Evolutionary conservation across 441 rosid genomes (phyloP), one percentile per base, ranked within the genome.

Genomic region (Mallotus repandus): DNA sequence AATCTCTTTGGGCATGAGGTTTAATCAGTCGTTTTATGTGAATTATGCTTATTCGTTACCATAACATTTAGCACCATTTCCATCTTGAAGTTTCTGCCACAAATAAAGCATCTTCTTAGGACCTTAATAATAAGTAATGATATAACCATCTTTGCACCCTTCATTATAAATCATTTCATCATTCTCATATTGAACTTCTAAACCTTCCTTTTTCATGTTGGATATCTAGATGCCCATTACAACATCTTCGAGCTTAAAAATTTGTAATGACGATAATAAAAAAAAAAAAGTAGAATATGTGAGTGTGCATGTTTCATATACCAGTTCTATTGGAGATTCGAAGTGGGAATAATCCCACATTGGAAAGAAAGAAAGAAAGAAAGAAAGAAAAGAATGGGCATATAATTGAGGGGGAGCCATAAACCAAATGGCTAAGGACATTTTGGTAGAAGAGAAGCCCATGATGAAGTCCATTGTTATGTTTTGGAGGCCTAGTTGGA

Each of bases 141-240:
- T 82, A 72, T 86, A 93, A 29, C 95, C 96, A 54, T 93, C 96
- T 71, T 80, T 89, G 81, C 98, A 96, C 63, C 99, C 98, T 10
- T 69, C 90, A 53, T 84, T 90, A 66, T 84, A 67, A 78, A 96
- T 81, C 79, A 92, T 84, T 56, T 78, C 91, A 29, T 96, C 97
- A 4, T 84, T 89, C 79, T 88, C 90, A 13, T 89, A 96, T 55
- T 74, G 82, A n/a, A 94, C 91, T 69, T 84, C 67, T 19, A 88
- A 78, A 48, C 99, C 98, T 3, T 83, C 84, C 76, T 84, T 96
- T 79, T 79, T 82, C 87, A 93, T 82, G 13, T 87, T 87, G 0
- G 85, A 81, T 5, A 96, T 91, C 97, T 98, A 96, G 74, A 96
- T 91, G 58, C 99, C 98, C 99, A 96, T 93, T 5, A 96, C 94